phyloP scores from a whole-genome alignment of 2,329 filamentous ascomycete genomes.

The Scytalidium lignicola region DNA sequence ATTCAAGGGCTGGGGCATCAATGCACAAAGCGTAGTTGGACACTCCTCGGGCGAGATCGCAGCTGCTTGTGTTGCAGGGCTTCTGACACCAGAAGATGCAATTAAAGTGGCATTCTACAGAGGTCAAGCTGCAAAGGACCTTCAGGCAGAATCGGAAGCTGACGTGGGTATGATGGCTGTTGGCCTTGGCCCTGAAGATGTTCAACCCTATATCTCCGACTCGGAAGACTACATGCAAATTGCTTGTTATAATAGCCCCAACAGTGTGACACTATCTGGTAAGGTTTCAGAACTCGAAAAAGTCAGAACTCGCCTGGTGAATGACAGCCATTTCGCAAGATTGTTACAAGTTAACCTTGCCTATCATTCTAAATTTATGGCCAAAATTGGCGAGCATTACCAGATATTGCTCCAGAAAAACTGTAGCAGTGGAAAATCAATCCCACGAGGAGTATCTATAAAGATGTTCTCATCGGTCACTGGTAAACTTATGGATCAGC shows the following conservation, averaged over 20 bases:
- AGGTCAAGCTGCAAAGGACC: background rate
- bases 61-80: constrained; percentile 28
- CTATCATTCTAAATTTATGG: constrained; percentile 37
- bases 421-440: too few relatives aligned
- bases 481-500: background rate
- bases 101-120: constrained; percentile 8
- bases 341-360: constrained; percentile 32
- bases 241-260: constrained; percentile 30
- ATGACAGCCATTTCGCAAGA: constrained; percentile 25
- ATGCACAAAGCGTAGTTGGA: constrained; percentile 16
- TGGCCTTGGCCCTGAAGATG: constrained; percentile 24
- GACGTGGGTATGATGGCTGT: constrained; percentile 45
- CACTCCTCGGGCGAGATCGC: constrained; percentile 25
- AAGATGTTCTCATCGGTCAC: too few relatives aligned
- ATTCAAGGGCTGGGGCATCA: constrained; percentile 9
- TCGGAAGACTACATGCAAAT: constrained; percentile 12
- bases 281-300: constrained; percentile 6
- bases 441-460: too few relatives aligned
- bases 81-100: constrained; percentile 9
- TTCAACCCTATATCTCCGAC: constrained; percentile 18
- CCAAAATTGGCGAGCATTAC: constrained; percentile 8
- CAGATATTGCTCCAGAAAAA: background rate
- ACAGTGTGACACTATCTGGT: constrained; percentile 35
- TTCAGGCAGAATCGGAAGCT: background rate
- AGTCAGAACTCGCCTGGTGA: constrained; percentile 16